Conservation (phyloP, 2,329 filamentous ascomycete species). For the Aspergillus hortae region DNA sequence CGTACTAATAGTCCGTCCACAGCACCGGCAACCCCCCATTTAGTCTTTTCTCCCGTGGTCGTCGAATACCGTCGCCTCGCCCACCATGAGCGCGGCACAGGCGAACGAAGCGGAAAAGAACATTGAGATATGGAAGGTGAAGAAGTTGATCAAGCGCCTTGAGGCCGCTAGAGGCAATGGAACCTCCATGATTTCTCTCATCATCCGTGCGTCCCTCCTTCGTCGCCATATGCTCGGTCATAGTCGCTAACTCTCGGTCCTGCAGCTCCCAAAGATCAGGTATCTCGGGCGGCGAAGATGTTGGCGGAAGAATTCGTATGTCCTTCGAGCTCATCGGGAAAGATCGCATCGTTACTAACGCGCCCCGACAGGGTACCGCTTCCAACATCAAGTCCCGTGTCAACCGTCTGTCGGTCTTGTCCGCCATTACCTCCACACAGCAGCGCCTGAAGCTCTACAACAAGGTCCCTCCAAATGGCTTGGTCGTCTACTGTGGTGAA, state of each 20-base stretch:
- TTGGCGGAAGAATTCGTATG: conserved; percentile 99
- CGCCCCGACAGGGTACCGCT: conserved; percentile 70
- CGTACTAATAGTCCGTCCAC: conserved; percentile 4
- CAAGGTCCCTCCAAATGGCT: conserved; percentile 94
- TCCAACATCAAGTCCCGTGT: conserved; percentile 99
- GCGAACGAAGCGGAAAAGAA: conserved; percentile 98
- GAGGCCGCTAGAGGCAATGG: conserved; percentile 97
- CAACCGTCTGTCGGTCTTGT: conserved; percentile 96
- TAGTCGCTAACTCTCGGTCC: conserved; percentile 15
- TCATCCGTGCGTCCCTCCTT: conserved; percentile 71
- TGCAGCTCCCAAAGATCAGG: conserved; percentile 92
- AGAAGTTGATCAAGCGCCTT: conserved; percentile 98
- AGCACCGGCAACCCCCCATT: conserved; percentile 17
- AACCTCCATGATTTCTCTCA: conserved; percentile 99
- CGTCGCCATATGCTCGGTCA: background rate
- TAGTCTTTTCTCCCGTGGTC: conserved; percentile 19
- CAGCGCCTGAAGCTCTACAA: conserved; percentile 99
- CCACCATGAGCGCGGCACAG: conserved; percentile 77
- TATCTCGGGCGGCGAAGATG: conserved; percentile 97
- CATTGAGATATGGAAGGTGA: conserved; percentile 85
- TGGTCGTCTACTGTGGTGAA: conserved; percentile 99
- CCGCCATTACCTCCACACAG: conserved; percentile 97
- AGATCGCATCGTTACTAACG: background rate
- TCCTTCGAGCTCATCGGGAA: conserved; percentile 12
- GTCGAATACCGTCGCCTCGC: conserved; percentile 28